Evolutionary conservation across 805 yeast genomes (phyloP).

Genomic region (Teunomyces cretensis): DNA sequence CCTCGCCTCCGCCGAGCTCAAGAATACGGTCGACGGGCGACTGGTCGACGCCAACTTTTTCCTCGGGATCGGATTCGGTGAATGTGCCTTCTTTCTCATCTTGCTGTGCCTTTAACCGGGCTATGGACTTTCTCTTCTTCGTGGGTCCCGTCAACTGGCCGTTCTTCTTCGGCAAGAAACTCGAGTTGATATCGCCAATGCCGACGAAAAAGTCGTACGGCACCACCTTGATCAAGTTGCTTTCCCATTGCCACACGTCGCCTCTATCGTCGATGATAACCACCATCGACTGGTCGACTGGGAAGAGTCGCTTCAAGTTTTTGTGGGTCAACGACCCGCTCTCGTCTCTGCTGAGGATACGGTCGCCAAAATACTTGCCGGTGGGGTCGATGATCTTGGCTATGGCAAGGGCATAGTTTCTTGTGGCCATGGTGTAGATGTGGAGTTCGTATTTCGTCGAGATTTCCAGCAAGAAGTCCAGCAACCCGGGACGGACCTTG

Average conservation of each 20-base stretch:
- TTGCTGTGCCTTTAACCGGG: conserved; percentile 48
- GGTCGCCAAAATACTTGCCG: conserved; percentile 82
- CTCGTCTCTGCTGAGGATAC: conserved; percentile 91
- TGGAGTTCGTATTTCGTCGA: conserved; percentile 80
- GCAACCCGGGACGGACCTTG: conserved; percentile 84
- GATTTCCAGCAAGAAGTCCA: conserved; percentile 65
- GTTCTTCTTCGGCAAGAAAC: conserved; percentile 81
- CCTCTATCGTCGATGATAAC: conserved; percentile 96
- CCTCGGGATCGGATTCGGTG: not conserved
- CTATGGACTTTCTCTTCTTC: conserved; percentile 57
- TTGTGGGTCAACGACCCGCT: conserved; percentile 91
- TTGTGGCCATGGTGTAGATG: conserved; percentile 96
- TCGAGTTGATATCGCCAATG: conserved; percentile 94
- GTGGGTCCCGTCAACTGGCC: conserved; percentile 59
- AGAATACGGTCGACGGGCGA: conserved; percentile 51
- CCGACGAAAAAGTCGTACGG: conserved; percentile 97
- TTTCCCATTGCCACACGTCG: conserved; percentile 98
- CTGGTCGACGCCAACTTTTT: conserved; percentile 10
- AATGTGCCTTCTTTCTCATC: conserved; percentile 15
- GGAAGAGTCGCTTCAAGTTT: conserved; percentile 82
- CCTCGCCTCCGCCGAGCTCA: conserved; percentile 52
- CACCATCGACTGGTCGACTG: conserved; percentile 95
- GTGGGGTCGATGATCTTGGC: conserved; percentile 90
- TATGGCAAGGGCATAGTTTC: conserved; percentile 86
- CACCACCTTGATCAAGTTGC: conserved; percentile 84